These are phyloP conservation scores for Kwoniella europaea DNA, from an alignment of 768 basidiomycete genomes.

Conservation along the genomic window DNA sequence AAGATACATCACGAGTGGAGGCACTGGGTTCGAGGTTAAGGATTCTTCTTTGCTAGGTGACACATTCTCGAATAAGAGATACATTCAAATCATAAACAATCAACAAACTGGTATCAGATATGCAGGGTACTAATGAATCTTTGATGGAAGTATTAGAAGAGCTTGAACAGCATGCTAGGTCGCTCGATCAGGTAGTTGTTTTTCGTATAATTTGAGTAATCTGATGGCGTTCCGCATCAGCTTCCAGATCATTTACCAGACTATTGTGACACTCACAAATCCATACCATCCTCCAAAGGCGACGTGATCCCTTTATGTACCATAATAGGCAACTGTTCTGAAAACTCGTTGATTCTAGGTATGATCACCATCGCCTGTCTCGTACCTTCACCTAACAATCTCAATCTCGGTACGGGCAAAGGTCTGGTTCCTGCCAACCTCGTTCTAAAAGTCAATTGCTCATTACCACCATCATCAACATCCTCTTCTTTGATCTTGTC, in stretches of 20 bases:
- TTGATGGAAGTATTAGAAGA: neutral
- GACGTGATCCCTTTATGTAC: constrained; percentile 51
- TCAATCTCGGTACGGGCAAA: constrained; percentile 39
- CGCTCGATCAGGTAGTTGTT: constrained; percentile 45
- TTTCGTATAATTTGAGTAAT: constrained; percentile 50
- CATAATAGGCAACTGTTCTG: constrained; percentile 37
- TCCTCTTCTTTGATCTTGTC: neutral
- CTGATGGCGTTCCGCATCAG: constrained; percentile 27
- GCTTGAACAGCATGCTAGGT: neutral
- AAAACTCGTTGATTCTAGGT: constrained; percentile 36
- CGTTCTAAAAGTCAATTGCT: constrained; percentile 12
- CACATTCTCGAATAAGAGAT: neutral
- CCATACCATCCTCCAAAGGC: constrained; percentile 55
- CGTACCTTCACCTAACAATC: constrained; percentile 46
- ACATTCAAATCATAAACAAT: neutral
- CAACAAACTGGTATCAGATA: neutral
- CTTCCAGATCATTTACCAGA: neutral
- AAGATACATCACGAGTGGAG: too few species aligned
- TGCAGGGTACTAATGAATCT: constrained; percentile 3
- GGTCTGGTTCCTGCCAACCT: constrained; percentile 20
- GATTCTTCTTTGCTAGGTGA: neutral
- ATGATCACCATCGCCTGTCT: constrained; percentile 41
- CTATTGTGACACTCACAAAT: constrained; percentile 45
- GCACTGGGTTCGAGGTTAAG: too few species aligned
- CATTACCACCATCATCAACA: neutral